Base-by-base conservation (phyloP, 768 basidiomycete genomes). In the Sporobolomyces phaffii region DNA sequence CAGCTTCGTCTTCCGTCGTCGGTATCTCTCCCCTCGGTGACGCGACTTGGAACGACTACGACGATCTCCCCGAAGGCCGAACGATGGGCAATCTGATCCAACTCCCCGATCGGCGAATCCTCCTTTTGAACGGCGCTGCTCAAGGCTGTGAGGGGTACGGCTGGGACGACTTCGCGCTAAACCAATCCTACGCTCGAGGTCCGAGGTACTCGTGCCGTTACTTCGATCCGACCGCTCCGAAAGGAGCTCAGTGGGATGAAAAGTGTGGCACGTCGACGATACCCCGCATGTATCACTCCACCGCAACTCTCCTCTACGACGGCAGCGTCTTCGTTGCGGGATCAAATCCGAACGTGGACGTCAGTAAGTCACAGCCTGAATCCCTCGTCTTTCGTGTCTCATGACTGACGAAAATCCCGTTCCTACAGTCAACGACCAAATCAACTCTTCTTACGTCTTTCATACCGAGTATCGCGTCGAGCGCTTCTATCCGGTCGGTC, bases 311-410 rank as follows among this genome's bases (percentile, higher is more conserved):
- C 20, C 83, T 97, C 15, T 86, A 90, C 10, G 91, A 82, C 65
- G 89, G 84, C 1, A 59, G 56, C 8, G 45, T 66, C 26, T 31
- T 88, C 87, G 6, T 94, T 71, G 90, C 89, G 31, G 93, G 93
- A 9, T 90, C 88, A 31, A 96, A 96, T 78, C 91, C 92, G 1
- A 93, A 92, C 74, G 81, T 87, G 31, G 91, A 97, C 72, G 76
- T 70, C 10, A 70, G 51, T 44, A 29, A 44, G 56, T 64, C 31
- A n/a, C n/a, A n/a, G n/a, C n/a, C 24, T 28, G n/a, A 24, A 5
- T 44, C n/a, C 22, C 48, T 29, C n/a, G 24, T 11, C 38, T 31
- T n/a, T 36, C 17, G 15, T 15, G 1, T 20, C 34, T 18, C 13
- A 13, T n/a, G 5, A 10, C 34, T 61, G 5, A 18, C 29, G 22